Percentiles rank a stretch among this genome's conserved stretches.
Conservation (phyloP, 139 green algal genomes). For the Gonium pectorale region DNA sequence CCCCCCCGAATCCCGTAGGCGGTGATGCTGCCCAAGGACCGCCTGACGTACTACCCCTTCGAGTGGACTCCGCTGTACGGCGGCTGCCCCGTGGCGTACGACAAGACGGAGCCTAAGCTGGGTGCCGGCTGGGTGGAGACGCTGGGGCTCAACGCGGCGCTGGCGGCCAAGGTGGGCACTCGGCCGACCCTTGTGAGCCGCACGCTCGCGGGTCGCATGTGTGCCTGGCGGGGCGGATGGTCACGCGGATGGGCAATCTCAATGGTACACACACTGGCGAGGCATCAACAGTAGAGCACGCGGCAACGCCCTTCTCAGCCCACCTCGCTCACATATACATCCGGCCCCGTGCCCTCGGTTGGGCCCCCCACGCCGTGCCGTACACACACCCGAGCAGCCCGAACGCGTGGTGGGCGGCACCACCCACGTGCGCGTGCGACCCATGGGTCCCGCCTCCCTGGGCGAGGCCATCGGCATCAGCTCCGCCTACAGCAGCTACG, state of each 20-base stretch:
- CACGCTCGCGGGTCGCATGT: no score
- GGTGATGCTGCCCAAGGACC: neutral
- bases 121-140: conserved; percentile 33
- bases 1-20: neutral
- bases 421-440: neutral
- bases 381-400: neutral
- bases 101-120: neutral
- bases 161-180: conserved; percentile 19
- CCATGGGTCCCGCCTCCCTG: conserved; percentile 22
- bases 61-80: conserved; percentile 39
- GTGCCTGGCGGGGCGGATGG: no score
- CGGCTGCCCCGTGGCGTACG: conserved; percentile 14
- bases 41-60: neutral
- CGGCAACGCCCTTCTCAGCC: no score
- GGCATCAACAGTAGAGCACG: no score
- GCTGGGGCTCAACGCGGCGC: conserved; percentile 9
- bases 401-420: neutral
- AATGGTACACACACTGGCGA: no score
- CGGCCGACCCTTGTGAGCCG: no score
- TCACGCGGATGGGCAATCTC: no score
- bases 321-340: no score
- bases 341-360: no score
- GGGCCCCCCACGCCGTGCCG: no score
- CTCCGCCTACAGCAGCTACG: neutral
- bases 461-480: conserved; percentile 35